These are phyloP conservation scores for Paxillus involutus DNA, from an alignment of 768 basidiomycete species.

Conservation along the genomic window DNA sequence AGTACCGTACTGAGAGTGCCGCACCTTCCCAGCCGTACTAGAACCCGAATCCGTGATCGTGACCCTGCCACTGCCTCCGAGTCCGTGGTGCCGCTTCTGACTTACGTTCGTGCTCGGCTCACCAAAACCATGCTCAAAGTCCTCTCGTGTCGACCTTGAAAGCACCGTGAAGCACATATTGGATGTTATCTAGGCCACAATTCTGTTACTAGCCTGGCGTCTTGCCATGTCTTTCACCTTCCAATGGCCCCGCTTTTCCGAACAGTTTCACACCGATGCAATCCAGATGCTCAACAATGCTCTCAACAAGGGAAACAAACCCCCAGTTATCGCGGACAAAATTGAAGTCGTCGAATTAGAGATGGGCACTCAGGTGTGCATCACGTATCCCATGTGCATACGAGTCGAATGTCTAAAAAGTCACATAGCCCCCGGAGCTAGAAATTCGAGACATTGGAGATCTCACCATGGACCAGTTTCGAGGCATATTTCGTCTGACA, in stretches of 20 bases:
- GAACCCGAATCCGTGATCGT: neutral
- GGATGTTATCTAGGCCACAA: neutral
- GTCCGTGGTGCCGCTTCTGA: neutral
- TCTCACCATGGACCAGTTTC: slow-evolving; percentile 90
- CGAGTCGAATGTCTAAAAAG: slow-evolving; percentile 1
- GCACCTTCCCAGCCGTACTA: too few species aligned
- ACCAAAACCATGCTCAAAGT: slow-evolving; percentile 20
- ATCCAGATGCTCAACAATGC: slow-evolving; percentile 96
- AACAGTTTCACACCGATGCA: slow-evolving; percentile 95
- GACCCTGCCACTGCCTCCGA: neutral
- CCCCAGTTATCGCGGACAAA: slow-evolving; percentile 94
- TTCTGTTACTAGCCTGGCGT: neutral
- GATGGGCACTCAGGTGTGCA: slow-evolving; percentile 91
- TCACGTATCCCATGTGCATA: neutral
- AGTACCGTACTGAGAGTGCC: too few species aligned
- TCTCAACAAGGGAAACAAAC: slow-evolving; percentile 96
- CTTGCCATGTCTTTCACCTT: slow-evolving; percentile 82
- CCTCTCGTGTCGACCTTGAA: slow-evolving; percentile 1
- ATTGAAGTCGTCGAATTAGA: slow-evolving; percentile 99
- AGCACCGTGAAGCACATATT: neutral
- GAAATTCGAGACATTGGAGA: slow-evolving; percentile 98
- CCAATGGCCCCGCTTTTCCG: slow-evolving; percentile 95
- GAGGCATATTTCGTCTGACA: slow-evolving; percentile 94
- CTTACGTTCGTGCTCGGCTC: slow-evolving; percentile 16
- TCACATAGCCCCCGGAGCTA: slow-evolving; percentile 86